Conservation (phyloP, 257 asterid genomes). For the Nicotiana obtusifolia region DNA sequence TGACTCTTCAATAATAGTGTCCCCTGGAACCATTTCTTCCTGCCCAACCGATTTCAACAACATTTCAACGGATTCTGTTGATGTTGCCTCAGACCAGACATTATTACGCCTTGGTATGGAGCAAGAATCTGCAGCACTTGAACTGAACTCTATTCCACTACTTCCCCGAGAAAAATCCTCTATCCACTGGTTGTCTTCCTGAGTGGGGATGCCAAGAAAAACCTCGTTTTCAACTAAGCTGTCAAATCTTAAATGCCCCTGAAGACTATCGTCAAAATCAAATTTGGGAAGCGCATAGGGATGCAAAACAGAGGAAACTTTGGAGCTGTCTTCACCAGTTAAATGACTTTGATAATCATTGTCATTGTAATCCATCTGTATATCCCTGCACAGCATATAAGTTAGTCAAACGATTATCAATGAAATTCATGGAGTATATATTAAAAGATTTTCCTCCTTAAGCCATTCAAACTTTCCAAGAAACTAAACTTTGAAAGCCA, state of each 20-base stretch:
- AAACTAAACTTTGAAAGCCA: constrained; percentile 6
- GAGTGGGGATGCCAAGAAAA: constrained; percentile 96
- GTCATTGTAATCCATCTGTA: constrained; percentile 91
- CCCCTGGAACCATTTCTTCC: constrained; percentile 75
- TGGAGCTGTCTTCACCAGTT: constrained; percentile 90
- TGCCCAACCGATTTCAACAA: constrained; percentile 89
- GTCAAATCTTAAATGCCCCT: constrained; percentile 87
- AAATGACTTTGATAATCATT: constrained; percentile 81
- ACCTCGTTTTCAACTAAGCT: constrained; percentile 97
- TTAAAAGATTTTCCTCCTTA: constrained; percentile 12
- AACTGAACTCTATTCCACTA: constrained; percentile 72
- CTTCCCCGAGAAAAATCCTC: constrained; percentile 92
- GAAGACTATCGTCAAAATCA: constrained; percentile 85
- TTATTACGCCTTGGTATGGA: constrained; percentile 83
- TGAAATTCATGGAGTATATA: background rate
- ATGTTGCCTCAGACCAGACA: constrained; percentile 99
- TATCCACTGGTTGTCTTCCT: constrained; percentile 97
- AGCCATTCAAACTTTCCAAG: background rate
- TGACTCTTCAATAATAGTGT: constrained; percentile 29
- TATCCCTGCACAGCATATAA: constrained; percentile 40
- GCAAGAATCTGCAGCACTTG: constrained; percentile 81
- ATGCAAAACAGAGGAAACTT: constrained; percentile 65
- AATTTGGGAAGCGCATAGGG: constrained; percentile 93
- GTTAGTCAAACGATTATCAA: constrained; percentile 6
- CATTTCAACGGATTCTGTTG: constrained; percentile 98